phyloP scores from a whole-genome alignment of 768 basidiomycete species.

The Boletellus sp. region DNA sequence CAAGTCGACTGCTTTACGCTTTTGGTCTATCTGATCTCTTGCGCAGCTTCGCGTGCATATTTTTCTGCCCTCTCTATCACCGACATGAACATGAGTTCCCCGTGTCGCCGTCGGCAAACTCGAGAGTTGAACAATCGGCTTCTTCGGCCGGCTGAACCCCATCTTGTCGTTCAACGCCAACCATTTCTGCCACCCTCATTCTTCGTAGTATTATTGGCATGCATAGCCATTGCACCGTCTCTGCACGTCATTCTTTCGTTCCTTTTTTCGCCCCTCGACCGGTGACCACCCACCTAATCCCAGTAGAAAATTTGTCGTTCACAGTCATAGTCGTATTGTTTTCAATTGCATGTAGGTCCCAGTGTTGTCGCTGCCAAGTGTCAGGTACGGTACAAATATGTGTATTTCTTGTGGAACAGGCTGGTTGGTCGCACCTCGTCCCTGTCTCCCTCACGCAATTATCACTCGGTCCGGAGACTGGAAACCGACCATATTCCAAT shows the following conservation, averaged over 20 bases:
- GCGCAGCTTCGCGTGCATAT: neutral
- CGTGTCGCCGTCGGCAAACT: neutral
- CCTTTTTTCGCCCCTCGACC: constrained; percentile 1
- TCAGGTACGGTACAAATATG: constrained; percentile 7
- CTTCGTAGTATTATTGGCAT: constrained; percentile 4
- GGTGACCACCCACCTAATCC: constrained; percentile 1
- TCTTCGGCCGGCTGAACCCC: neutral
- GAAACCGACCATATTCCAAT: too few relatives aligned
- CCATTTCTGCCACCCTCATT: constrained; percentile 2
- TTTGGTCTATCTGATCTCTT: constrained; percentile 3
- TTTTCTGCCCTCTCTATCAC: neutral
- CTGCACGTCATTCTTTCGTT: constrained; percentile 5
- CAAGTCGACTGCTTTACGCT: too few relatives aligned
- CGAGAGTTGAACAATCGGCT: neutral
- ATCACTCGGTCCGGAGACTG: too few relatives aligned
- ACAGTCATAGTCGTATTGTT: constrained; percentile 7
- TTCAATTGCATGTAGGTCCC: constrained; percentile 15
- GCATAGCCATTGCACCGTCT: constrained; percentile 3
- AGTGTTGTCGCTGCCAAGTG: constrained; percentile 9
- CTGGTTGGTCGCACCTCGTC: too few relatives aligned
- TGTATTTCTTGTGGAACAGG: constrained; percentile 22
- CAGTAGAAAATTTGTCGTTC: constrained; percentile 13
- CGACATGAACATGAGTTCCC: neutral
- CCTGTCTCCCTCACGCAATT: too few relatives aligned
- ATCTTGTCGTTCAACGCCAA: constrained; percentile 1